Conservation (phyloP, 352 stramenopile species). For the Pythium chondricola region DNA sequence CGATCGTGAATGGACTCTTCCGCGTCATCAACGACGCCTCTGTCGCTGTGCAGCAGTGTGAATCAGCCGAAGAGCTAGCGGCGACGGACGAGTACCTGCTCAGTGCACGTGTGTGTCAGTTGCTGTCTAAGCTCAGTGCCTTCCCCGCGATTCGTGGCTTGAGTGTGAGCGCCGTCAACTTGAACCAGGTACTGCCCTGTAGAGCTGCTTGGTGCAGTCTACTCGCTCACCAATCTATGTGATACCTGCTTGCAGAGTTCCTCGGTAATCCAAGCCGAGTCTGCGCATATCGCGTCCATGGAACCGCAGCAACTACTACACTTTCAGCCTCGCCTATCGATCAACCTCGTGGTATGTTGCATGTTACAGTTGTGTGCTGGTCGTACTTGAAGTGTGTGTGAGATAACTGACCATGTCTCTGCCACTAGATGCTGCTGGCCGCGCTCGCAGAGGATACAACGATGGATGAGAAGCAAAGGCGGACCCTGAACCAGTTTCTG, state of each 20-base stretch:
- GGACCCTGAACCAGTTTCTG: constrained; percentile 63
- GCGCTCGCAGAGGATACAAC: constrained; percentile 37
- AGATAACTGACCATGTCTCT: no score
- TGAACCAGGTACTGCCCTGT: constrained; percentile 54
- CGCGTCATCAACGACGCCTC: constrained; percentile 46
- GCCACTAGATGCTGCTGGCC: constrained; percentile 61
- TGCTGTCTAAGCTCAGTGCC: constrained; percentile 52
- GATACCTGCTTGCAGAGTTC: constrained; percentile 51
- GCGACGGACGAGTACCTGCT: constrained; percentile 65
- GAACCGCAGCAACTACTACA: constrained; percentile 42
- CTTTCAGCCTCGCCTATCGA: constrained; percentile 63
- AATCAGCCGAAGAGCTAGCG: constrained; percentile 34
- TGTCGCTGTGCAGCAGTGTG: constrained; percentile 31
- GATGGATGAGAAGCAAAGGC: constrained; percentile 60
- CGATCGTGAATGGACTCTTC: constrained; percentile 46
- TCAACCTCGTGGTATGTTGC: constrained; percentile 58
- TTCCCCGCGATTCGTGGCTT: constrained; percentile 38
- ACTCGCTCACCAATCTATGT: no score
- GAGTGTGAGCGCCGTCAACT: constrained; percentile 51
- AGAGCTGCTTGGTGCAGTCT: not conserved
- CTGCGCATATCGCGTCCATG: constrained; percentile 37
- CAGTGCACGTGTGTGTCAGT: constrained; percentile 45
- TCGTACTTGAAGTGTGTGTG: no score
- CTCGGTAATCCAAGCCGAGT: constrained; percentile 61
- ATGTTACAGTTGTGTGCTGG: no score